phyloP scores from a whole-genome alignment of 139 green algal species.

The Tetradesmus lagerheimii region DNA sequence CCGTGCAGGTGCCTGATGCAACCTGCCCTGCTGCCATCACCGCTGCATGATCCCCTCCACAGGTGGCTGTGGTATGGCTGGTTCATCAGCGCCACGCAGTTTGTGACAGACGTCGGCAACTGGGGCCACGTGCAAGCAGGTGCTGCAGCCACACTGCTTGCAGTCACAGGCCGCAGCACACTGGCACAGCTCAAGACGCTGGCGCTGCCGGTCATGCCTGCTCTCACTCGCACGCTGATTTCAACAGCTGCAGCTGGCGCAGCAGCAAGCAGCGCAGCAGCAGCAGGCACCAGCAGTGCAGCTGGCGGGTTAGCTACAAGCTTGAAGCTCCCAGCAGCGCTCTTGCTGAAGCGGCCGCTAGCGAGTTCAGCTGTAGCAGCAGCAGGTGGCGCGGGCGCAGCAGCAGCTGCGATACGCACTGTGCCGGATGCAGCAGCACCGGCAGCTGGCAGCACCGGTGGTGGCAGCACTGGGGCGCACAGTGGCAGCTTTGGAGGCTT shows the following conservation, averaged over 20 bases:
- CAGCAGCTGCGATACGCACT: slow-evolving; percentile 24
- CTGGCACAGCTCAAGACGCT: slow-evolving; percentile 11
- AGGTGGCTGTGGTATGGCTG: slow-evolving; percentile 52
- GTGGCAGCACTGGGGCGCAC: neutral
- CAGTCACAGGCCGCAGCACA: slow-evolving; percentile 46
- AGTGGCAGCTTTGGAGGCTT: neutral
- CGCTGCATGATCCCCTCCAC: neutral
- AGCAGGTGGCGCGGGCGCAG: slow-evolving; percentile 27
- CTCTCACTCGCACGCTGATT: neutral
- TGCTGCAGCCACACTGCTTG: slow-evolving; percentile 24
- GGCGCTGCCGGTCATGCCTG: slow-evolving; percentile 12
- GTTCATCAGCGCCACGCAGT: slow-evolving; percentile 49
- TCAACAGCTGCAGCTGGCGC: slow-evolving; percentile 2
- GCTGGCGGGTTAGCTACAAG: neutral
- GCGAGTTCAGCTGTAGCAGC: slow-evolving; percentile 33
- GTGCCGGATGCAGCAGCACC: slow-evolving; percentile 2
- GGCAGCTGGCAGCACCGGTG: neutral
- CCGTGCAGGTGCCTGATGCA: too few species aligned
- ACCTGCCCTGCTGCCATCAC: neutral
- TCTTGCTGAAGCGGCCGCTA: slow-evolving; percentile 35
- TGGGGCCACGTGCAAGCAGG: slow-evolving; percentile 58
- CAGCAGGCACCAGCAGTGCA: neutral
- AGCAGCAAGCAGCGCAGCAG: slow-evolving; percentile 13
- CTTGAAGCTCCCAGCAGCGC: slow-evolving; percentile 26
- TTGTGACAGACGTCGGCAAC: slow-evolving; percentile 67